Conservation (phyloP, 257 asterid genomes). For the Scutellaria galericulata region DNA sequence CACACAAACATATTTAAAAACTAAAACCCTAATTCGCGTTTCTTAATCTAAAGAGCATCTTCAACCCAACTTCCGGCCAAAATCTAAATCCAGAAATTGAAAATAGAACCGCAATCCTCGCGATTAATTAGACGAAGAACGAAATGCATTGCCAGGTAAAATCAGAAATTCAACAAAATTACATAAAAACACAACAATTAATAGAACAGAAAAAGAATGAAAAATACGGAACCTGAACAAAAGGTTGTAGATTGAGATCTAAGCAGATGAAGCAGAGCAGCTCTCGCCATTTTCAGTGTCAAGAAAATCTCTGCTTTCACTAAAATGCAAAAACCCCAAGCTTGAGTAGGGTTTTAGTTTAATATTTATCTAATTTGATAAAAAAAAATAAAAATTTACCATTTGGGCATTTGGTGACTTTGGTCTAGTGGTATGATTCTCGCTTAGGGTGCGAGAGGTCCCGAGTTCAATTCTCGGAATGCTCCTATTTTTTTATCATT, state of each 20-base stretch:
- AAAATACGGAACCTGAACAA: constrained; percentile 53
- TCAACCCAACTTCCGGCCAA: neutral
- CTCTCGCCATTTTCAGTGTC: constrained; percentile 61
- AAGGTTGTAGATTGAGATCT: constrained; percentile 56
- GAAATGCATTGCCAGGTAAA: neutral
- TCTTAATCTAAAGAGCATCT: neutral
- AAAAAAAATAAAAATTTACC: neutral
- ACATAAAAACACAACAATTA: neutral
- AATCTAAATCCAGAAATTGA: neutral
- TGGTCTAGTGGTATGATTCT: constrained; percentile 96
- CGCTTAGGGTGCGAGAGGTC: constrained; percentile 90
- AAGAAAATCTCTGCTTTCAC: constrained; percentile 3
- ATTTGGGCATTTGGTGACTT: constrained; percentile 68
- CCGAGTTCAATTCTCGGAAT: constrained; percentile 73
- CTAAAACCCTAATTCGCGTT: neutral
- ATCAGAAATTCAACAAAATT: neutral
- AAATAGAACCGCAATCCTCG: neutral
- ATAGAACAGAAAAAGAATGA: neutral
- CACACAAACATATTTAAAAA: neutral
- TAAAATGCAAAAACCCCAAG: constrained; percentile 33
- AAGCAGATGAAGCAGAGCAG: constrained; percentile 55
- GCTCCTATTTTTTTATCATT: constrained; percentile 22
- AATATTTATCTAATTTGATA: neutral
- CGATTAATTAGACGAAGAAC: constrained; percentile 7
- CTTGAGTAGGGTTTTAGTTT: constrained; percentile 3